A percentile compares a stretch with the other conserved stretches of the same genome.
Conservation (phyloP, 2,329 filamentous ascomycete genomes). For the Metarhizium anisopliae region DNA sequence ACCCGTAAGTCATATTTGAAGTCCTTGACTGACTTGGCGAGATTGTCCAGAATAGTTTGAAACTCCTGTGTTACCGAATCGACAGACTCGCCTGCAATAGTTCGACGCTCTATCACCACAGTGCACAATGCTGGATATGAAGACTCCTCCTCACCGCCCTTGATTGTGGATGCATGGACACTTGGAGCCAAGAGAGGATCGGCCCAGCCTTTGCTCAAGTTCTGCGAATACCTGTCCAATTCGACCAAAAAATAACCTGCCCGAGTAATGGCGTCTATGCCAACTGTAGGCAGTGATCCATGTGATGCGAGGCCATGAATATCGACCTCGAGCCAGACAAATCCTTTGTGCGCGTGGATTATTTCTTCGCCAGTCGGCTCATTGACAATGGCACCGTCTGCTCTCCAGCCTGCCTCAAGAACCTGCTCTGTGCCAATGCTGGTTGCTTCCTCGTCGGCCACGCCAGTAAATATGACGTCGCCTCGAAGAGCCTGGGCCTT, state of each 20-base stretch:
- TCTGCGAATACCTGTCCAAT: conserved; percentile 31
- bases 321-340: conserved; percentile 34
- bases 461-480: conserved; percentile 42
- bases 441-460: conserved; percentile 43
- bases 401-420: conserved; percentile 40
- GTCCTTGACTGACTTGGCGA: conserved; percentile 21
- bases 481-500: conserved; percentile 31
- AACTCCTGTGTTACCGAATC: conserved; percentile 29
- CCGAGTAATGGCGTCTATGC: conserved; percentile 40
- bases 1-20: conserved; percentile 32
- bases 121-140: conserved; percentile 42
- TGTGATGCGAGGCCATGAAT: conserved; percentile 32
- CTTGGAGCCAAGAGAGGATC: conserved; percentile 27
- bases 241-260: conserved; percentile 37
- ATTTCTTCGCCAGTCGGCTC: conserved; percentile 37
- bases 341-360: conserved; percentile 40
- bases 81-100: conserved; percentile 32
- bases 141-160: conserved; percentile 41
- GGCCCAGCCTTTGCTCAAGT: conserved; percentile 18
- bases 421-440: conserved; percentile 43
- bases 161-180: conserved; percentile 38
- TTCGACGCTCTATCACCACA: conserved; percentile 39
- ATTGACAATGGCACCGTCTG: conserved; percentile 40
- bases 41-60: conserved; percentile 22
- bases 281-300: conserved; percentile 32